Evolutionary conservation across 306 rosid genomes (phyloP).

Genomic region (Vicia villosa): DNA sequence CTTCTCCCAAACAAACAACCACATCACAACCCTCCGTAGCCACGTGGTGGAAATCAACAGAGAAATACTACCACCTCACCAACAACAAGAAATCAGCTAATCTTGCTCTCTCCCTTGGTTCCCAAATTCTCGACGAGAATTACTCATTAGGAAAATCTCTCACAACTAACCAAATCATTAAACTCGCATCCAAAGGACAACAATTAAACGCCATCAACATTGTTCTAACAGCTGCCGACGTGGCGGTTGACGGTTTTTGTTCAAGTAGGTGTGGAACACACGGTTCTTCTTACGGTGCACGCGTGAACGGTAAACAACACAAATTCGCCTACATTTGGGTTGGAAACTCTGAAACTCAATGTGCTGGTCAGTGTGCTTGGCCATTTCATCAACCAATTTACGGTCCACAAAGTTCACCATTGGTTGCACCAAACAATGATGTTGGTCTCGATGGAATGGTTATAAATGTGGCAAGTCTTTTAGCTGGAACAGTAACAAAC

Average conservation of each 20-base stretch:
- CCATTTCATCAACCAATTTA: constrained; percentile 85
- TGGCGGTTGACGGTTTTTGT: constrained; percentile 58
- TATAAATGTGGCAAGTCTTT: constrained; percentile 64
- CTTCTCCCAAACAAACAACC: constrained; percentile 25
- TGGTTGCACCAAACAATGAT: constrained; percentile 68
- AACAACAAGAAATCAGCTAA: constrained; percentile 31
- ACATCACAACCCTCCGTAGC: constrained; percentile 53
- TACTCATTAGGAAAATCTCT: constrained; percentile 60
- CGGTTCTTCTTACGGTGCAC: constrained; percentile 43
- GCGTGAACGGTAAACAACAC: constrained; percentile 33
- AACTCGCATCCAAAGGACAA: constrained; percentile 51
- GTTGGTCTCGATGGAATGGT: constrained; percentile 76
- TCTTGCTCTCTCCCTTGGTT: constrained; percentile 38
- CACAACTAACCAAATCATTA: constrained; percentile 40
- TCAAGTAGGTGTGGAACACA: constrained; percentile 62
- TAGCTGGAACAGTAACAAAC: constrained; percentile 67
- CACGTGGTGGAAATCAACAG: constrained; percentile 56
- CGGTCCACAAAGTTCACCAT: constrained; percentile 62
- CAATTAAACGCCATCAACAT: constrained; percentile 52
- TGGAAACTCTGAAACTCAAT: constrained; percentile 68
- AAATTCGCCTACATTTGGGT: constrained; percentile 73
- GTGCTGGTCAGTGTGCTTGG: constrained; percentile 86
- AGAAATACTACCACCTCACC: constrained; percentile 45
- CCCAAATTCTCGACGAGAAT: constrained; percentile 45
- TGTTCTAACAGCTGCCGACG: constrained; percentile 57